A percentile compares a stretch with the other conserved stretches of the same genome.
These are phyloP conservation scores for Phytophthora uliginosa DNA, from an alignment of 352 stramenopile genomes.

Conservation along the genomic window DNA sequence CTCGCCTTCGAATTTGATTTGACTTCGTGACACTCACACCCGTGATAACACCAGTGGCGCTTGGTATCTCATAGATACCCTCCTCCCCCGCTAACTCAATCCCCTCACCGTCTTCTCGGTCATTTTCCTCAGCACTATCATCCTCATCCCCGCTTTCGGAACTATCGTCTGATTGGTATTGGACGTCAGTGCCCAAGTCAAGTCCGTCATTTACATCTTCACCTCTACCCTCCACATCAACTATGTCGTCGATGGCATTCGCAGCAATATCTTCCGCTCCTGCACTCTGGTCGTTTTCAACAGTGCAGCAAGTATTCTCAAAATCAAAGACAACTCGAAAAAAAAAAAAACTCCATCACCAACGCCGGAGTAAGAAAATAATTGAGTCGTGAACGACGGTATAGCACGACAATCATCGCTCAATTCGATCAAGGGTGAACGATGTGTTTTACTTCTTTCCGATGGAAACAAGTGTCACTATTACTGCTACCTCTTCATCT, in stretches of 20 bases:
- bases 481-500: no score
- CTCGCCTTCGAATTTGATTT: slow-evolving; percentile 7
- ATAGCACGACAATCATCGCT: no score
- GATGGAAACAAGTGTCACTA: no score
- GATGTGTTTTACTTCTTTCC: no score
- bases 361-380: slow-evolving; percentile 2
- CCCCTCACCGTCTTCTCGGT: neutral
- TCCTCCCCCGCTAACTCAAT: neutral
- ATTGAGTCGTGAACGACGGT: neutral
- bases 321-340: neutral
- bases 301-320: neutral
- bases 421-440: no score
- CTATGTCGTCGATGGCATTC: neutral
- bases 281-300: neutral
- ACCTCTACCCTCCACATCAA: slow-evolving; percentile 1
- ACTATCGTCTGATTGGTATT: slow-evolving; percentile 6
- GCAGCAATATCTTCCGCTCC: slow-evolving; percentile 1
- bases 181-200: neutral
- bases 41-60: slow-evolving; percentile 1
- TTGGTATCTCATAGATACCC: neutral
- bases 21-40: slow-evolving; percentile 4
- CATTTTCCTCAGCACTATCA: slow-evolving; percentile 1
- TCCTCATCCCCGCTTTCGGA: slow-evolving; percentile 16
- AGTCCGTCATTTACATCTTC: neutral
- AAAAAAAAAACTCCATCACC: neutral